Conservation (phyloP, 1,284 basidiomycete genomes). For the Irpex sp. region DNA sequence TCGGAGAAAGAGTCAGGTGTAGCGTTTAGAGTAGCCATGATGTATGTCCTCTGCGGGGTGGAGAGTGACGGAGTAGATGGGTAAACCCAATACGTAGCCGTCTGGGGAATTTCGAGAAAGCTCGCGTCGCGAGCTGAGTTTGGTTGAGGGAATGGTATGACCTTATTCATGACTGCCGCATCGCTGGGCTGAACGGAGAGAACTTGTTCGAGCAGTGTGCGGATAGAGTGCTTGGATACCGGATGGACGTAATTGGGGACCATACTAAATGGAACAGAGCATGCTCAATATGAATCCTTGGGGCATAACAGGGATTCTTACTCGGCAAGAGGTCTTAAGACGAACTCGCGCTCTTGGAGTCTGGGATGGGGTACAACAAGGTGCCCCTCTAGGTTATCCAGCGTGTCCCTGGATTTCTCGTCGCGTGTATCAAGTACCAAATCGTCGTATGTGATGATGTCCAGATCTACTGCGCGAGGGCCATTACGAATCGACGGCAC, state of each 20-base stretch:
- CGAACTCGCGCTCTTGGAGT: slow-evolving; percentile 90
- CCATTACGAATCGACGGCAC: slow-evolving; percentile 87
- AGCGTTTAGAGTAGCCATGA: slow-evolving; percentile 96
- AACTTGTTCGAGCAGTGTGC: slow-evolving; percentile 52
- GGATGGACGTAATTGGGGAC: slow-evolving; percentile 80
- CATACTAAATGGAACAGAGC: slow-evolving; percentile 55
- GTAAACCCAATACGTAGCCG: slow-evolving; percentile 64
- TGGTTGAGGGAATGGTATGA: slow-evolving; percentile 67
- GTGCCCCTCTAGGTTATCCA: slow-evolving; percentile 68
- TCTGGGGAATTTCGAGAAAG: slow-evolving; percentile 48
- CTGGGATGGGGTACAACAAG: slow-evolving; percentile 90
- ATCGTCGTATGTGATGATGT: slow-evolving; percentile 88
- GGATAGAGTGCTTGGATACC: slow-evolving; percentile 52
- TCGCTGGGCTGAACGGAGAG: slow-evolving; percentile 34
- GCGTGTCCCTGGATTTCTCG: slow-evolving; percentile 39
- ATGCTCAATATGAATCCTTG: background rate
- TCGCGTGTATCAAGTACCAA: slow-evolving; percentile 67
- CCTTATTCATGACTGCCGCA: slow-evolving; percentile 64
- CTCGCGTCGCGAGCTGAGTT: slow-evolving; percentile 1
- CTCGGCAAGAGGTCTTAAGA: slow-evolving; percentile 91
- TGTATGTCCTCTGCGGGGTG: slow-evolving; percentile 56
- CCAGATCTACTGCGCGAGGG: slow-evolving; percentile 92
- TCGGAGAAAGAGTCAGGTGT: slow-evolving; percentile 99
- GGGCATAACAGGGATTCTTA: slow-evolving; percentile 45
- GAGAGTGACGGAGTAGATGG: slow-evolving; percentile 33